Conservation (phyloP, 768 basidiomycete species). For the Hysterangium stoloniferum region DNA sequence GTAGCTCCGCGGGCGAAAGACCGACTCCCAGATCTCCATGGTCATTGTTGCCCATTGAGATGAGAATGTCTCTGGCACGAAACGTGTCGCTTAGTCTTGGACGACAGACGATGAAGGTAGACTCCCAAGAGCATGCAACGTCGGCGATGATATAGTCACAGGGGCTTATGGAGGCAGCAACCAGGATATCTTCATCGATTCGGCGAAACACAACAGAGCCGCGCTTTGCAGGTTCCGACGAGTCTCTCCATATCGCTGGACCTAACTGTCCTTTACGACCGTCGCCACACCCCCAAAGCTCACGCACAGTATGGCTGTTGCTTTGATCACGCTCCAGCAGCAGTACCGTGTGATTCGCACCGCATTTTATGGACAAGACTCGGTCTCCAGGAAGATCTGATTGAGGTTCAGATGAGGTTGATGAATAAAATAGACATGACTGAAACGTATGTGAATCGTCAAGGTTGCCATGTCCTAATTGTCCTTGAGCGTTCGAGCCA, state of each 20-base stretch:
- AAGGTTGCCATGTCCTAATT: conserved; percentile 32
- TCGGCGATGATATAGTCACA: conserved; percentile 37
- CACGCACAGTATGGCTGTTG: conserved; percentile 17
- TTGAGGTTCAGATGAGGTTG: background rate
- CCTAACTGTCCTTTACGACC: conserved; percentile 70
- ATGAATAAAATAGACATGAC: conserved; percentile 26
- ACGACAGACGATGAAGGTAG: conserved; percentile 61
- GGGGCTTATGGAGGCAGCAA: conserved; percentile 24
- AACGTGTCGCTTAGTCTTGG: conserved; percentile 21
- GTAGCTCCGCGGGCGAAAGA: conserved; percentile 11
- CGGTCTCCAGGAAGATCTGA: background rate
- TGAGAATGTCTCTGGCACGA: conserved; percentile 36
- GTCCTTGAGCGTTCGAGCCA: conserved; percentile 44
- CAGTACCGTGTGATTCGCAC: conserved; percentile 75
- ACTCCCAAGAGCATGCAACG: conserved; percentile 77
- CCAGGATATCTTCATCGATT: conserved; percentile 30
- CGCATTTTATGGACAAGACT: conserved; percentile 50
- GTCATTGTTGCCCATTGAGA: conserved; percentile 82
- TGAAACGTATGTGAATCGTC: conserved; percentile 35
- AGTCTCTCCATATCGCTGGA: conserved; percentile 23
- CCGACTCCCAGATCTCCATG: conserved; percentile 74
- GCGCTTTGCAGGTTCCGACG: conserved; percentile 12
- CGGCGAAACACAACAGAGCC: conserved; percentile 36
- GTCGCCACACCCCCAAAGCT: conserved; percentile 74
- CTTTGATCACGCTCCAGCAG: conserved; percentile 39